A percentile compares a stretch with the other conserved stretches of the same genome.
phyloP scores from a whole-genome alignment of 345 rosid species.

The Crucihimalaya himalaica region DNA sequence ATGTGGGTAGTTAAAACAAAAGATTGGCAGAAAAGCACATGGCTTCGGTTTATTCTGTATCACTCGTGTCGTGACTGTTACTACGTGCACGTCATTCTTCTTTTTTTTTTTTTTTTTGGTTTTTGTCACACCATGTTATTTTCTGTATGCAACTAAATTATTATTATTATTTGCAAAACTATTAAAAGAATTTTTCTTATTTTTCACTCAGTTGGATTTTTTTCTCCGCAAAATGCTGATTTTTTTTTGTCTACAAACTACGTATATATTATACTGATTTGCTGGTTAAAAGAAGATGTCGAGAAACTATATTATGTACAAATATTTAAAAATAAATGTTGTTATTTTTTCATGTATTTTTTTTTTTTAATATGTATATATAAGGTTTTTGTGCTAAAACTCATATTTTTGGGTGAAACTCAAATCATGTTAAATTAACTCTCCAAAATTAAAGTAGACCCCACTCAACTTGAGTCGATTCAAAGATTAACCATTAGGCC shows the following conservation, averaged over 20 bases:
- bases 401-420: no score
- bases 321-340: no score
- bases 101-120: conserved; percentile 5
- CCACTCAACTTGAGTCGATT: no score
- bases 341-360: no score
- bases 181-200: neutral
- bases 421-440: no score
- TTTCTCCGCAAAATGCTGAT: conserved; percentile 1
- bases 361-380: no score
- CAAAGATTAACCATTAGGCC: no score
- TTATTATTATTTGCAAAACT: neutral
- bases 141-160: neutral
- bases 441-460: no score
- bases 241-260: conserved; percentile 21
- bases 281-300: neutral
- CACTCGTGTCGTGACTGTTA: conserved; percentile 37
- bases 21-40: conserved; percentile 35
- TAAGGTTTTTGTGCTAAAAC: no score
- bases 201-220: conserved; percentile 4
- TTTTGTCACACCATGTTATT: conserved; percentile 18
- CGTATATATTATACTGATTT: conserved; percentile 2
- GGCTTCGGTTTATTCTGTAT: conserved; percentile 41
- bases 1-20: conserved; percentile 39
- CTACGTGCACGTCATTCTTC: conserved; percentile 35
- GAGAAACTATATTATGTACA: neutral